Conservation (phyloP, 2,329 filamentous ascomycete genomes). For the Rachicladosporium sp. region DNA sequence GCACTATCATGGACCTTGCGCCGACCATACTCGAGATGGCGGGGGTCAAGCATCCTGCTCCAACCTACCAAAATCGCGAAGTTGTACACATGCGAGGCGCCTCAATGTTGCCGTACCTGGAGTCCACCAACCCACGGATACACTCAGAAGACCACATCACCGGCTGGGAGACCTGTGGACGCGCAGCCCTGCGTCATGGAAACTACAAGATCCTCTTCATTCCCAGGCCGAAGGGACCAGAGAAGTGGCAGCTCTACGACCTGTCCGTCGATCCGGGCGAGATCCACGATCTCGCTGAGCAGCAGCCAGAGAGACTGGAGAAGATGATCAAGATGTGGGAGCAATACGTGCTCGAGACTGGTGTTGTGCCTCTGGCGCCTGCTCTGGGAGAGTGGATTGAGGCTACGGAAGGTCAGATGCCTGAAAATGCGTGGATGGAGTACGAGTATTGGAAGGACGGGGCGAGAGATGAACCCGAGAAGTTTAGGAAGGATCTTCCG, state of each 20-base stretch:
- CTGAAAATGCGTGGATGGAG: conserved; percentile 53
- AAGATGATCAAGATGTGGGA: conserved; percentile 44
- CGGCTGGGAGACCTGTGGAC: conserved; percentile 46
- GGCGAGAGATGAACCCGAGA: conserved; percentile 29
- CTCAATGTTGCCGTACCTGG: conserved; percentile 35
- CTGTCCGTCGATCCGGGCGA: conserved; percentile 41
- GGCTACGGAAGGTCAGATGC: conserved; percentile 53
- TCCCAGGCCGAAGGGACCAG: conserved; percentile 41
- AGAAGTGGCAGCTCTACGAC: conserved; percentile 48
- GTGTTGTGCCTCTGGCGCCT: conserved; percentile 46
- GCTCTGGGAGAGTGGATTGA: conserved; percentile 47
- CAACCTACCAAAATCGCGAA: conserved; percentile 38
- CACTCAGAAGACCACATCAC: conserved; percentile 41
- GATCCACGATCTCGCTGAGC: conserved; percentile 25
- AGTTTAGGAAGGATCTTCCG: conserved; percentile 21
- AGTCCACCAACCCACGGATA: conserved; percentile 21
- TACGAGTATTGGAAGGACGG: conserved; percentile 52
- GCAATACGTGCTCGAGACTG: conserved; percentile 46
- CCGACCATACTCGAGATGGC: conserved; percentile 37
- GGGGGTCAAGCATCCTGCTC: conserved; percentile 40
- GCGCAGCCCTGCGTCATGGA: conserved; percentile 42
- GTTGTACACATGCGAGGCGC: conserved; percentile 41
- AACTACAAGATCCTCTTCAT: conserved; percentile 49
- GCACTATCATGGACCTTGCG: conserved; percentile 32
- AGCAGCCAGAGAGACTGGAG: conserved; percentile 31